These are phyloP conservation scores for Cadophora sp. DNA, from an alignment of 2,329 filamentous ascomycete genomes.

Conservation along the genomic window DNA sequence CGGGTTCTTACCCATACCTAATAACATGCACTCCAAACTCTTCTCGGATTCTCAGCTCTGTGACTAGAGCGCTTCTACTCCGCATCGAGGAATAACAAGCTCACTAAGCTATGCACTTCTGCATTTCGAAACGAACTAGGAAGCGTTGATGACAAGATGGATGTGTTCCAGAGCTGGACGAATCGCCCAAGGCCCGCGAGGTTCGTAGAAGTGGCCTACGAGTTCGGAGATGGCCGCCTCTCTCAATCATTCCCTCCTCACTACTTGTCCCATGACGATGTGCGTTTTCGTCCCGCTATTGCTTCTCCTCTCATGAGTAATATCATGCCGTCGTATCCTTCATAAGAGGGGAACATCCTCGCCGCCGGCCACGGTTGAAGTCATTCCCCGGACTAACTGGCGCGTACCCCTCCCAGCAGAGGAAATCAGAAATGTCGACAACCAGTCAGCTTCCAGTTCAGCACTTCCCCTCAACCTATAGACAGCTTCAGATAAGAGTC, in stretches of 20 bases:
- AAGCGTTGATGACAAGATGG: background rate
- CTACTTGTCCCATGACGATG: constrained; percentile 5
- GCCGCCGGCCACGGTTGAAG: constrained; percentile 13
- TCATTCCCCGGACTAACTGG: constrained; percentile 8
- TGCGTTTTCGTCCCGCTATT: constrained; percentile 3
- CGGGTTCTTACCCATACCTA: background rate
- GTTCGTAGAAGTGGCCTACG: background rate
- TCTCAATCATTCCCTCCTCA: background rate
- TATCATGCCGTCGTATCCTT: background rate
- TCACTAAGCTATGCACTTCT: constrained; percentile 14
- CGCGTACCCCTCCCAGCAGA: constrained; percentile 2
- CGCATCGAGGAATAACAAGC: background rate
- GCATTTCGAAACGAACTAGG: background rate
- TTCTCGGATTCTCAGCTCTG: background rate
- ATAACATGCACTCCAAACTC: background rate
- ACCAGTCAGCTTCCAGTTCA: constrained; percentile 13
- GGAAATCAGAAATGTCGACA: background rate
- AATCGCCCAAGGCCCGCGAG: background rate
- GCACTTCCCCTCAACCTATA: constrained; percentile 9
- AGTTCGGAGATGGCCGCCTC: background rate
- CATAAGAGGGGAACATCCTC: background rate
- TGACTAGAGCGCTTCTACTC: background rate
- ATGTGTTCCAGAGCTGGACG: background rate
- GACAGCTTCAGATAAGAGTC: constrained; percentile 9
- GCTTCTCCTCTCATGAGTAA: background rate